A percentile compares a stretch with the other conserved stretches of the same genome.
phyloP scores from a whole-genome alignment of 1,284 basidiomycete genomes.

The Cutaneotrichosporon sp. region DNA sequence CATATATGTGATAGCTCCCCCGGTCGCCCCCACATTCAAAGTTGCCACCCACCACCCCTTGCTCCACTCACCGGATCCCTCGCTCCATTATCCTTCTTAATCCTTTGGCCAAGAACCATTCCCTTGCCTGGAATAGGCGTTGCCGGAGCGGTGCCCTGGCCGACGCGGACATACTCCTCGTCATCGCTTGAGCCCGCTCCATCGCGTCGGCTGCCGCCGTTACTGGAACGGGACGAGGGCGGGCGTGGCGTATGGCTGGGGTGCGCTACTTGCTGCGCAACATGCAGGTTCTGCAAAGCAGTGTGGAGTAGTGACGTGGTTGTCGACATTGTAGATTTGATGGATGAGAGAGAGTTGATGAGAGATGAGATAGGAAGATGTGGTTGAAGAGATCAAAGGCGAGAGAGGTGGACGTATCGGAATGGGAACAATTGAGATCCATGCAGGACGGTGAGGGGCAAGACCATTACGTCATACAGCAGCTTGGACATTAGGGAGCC shows the following conservation, averaged over 20 bases:
- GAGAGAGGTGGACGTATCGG: background rate
- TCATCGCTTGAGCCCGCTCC: slow-evolving; percentile 44
- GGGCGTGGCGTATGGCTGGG: slow-evolving; percentile 34
- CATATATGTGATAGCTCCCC: background rate
- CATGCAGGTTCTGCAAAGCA: slow-evolving; percentile 46
- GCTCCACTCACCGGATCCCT: slow-evolving; percentile 40
- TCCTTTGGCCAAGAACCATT: slow-evolving; percentile 25
- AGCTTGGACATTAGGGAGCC: too few species aligned
- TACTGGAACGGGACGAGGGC: slow-evolving; percentile 23
- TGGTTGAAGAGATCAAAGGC: background rate
- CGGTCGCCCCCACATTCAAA: background rate
- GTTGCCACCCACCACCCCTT: too few species aligned
- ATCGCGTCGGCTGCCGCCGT: too few species aligned
- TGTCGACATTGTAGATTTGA: slow-evolving; percentile 22
- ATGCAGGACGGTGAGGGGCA: too few species aligned
- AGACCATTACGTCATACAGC: too few species aligned
- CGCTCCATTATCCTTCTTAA: slow-evolving; percentile 19
- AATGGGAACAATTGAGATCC: background rate
- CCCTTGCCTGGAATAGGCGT: slow-evolving; percentile 33
- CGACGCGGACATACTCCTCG: slow-evolving; percentile 47
- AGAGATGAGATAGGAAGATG: too few species aligned
- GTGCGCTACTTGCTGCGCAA: slow-evolving; percentile 40
- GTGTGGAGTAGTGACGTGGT: slow-evolving; percentile 46
- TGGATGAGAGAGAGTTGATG: background rate
- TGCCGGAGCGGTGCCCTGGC: slow-evolving; percentile 41